Base-by-base conservation (phyloP, 495 filamentous ascomycete species). In the Cercophora sp. region DNA sequence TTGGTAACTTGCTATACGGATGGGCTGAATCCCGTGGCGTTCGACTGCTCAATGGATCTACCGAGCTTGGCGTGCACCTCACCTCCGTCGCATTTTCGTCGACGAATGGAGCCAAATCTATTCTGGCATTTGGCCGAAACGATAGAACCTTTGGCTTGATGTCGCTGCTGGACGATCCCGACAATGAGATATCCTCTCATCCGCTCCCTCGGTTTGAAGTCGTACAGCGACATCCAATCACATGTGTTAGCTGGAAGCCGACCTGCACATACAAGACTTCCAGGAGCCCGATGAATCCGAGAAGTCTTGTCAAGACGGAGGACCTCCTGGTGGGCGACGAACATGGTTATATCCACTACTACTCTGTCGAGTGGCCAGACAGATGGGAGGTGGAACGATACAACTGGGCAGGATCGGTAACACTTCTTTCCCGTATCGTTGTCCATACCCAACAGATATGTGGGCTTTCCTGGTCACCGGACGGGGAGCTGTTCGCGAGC, bases 81-180 rank as follows among this genome's bases (percentile, higher is more conserved):
- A 96, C 89, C 3, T 91, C 88, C 18, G 61, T 97, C 5, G 84
- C 88, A 0, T 97, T 97, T 64, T 96, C 93, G 8, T 96, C 90
- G 0, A 68, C 80, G 1, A 75, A 83, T 65, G 91, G 91, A 3
- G 72, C 78, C 27, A 85, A 85, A 59, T 82, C 83, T 34, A 96
- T 98, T 52, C 76, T 98, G 41, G 93, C 91, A 0, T 85, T 89
- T 54, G 91, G 89, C 10, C 81, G 90, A 42, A 87, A 85, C 26
- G 82, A 88, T 61, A 87, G 75, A 2, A 69, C 66, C 18, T 67
- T 84, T 16, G 73, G 69, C 13, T 65, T 85, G 15, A 71, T 80
- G 66, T 79, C 78, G 0, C 62, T 79, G 11, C 70, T 70, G 51
- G 78, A 81, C 22, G 60, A 61, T 16, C n/a, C 54, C 0, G 45